Evolutionary conservation across 2,329 filamentous ascomycete species (phyloP), one percentile per base, ranked within the genome.

Genomic region (Curvularia lunata): DNA sequence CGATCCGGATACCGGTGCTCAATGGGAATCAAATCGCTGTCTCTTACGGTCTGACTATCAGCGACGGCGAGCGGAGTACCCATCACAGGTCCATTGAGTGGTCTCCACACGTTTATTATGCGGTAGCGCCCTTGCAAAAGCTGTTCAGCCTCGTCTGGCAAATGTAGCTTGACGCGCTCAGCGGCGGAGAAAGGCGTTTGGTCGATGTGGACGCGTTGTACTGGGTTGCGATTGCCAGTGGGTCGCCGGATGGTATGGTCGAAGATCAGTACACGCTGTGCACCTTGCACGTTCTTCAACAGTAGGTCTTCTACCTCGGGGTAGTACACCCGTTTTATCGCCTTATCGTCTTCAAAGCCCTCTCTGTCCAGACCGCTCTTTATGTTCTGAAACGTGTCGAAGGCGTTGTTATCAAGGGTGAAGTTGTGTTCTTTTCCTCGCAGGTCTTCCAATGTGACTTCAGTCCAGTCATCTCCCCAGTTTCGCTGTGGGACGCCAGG

Each of bases 71-170:
- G 78, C 1, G 87, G 86, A 23, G 78, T 81, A 0, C 80, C 79
- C 54, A 85, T 82, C 0, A 88, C 83, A 1, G 83, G 81, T 0
- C 82, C 84, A 47, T 85, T 87, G 18, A 88, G 75, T 0, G 75
- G 87, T 0, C 90, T 84, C 92, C 92, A 97, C 47, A 97, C 88
- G 66, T 96, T 97, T 75, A 97, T 86, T 70, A 97, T 91, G 59
- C 92, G 85, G 76, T 91, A 92, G 2, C 92, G 86, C 2, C 84
- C 86, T 57, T 82, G 73, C 1, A 94, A 83, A 0, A 94, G 80
- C 54, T 77, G 70, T 4, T 88, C 87, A 0, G 91, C 90, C 60
- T 92, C 89, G 9, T 84, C 83, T 2, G 85, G 78, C 53, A 91
- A 81, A 75, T 93, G 91, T 1, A 84, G 79, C 13, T 80, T 80